Percentiles rank a stretch among this genome's conserved stretches.
phyloP scores from a whole-genome alignment of 2,329 filamentous ascomycete species.

The Lizonia empirigonia region DNA sequence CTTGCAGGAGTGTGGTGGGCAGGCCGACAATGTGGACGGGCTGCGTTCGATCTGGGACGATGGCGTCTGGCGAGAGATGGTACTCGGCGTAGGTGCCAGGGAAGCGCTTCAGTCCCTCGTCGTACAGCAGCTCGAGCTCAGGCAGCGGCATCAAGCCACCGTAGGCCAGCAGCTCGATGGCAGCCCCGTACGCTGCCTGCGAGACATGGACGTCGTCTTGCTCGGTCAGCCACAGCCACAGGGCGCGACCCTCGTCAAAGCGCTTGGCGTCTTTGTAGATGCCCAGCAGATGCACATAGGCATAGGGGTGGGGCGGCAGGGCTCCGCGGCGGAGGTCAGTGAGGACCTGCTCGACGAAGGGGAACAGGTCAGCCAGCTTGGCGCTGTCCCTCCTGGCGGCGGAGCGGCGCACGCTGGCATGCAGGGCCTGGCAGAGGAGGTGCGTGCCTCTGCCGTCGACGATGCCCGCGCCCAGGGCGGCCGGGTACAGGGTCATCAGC shows the following conservation, averaged over 20 bases:
- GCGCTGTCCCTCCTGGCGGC: conserved; percentile 3
- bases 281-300: conserved; percentile 55
- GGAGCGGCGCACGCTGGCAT: conserved; percentile 40
- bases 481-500: conserved; percentile 39
- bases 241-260: conserved; percentile 46
- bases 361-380: conserved; percentile 19
- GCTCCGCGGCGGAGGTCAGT: conserved; percentile 46
- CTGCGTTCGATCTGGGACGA: conserved; percentile 51
- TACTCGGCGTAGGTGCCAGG: conserved; percentile 55
- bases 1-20: conserved; percentile 53
- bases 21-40: conserved; percentile 43
- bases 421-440: conserved; percentile 46
- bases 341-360: conserved; percentile 49
- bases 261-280: conserved; percentile 54
- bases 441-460: conserved; percentile 33
- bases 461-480: conserved; percentile 17
- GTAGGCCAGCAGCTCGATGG: conserved; percentile 56
- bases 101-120: conserved; percentile 53
- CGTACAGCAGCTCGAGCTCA: conserved; percentile 55
- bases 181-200: conserved; percentile 54
- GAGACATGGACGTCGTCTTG: conserved; percentile 52
- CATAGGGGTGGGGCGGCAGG: conserved; percentile 45
- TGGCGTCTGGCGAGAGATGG: conserved; percentile 54
- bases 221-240: conserved; percentile 56
- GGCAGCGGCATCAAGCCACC: conserved; percentile 46